Base-by-base conservation (phyloP, 495 filamentous ascomycete species). In the Durotheca rogersii region DNA sequence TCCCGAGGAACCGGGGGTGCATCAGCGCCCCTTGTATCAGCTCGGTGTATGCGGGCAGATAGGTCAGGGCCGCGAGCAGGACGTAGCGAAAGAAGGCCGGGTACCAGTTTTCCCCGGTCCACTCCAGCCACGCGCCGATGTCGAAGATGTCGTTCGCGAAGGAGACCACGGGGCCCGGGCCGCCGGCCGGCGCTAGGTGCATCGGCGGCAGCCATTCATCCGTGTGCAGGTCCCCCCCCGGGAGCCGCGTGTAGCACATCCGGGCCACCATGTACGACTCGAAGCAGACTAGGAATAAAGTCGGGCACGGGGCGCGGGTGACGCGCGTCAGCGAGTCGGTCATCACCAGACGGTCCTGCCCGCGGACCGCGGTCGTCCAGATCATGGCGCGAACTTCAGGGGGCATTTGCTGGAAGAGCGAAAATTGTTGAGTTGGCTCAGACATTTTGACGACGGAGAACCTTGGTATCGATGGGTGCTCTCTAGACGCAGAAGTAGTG, bases 281-380 rank as follows among this genome's bases (percentile, higher is more conserved):
- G 7, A 25, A 33, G 17, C 46, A 49, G 3, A 43, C 39, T 7
- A 51, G 39, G 21, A 51, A 51, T 1, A 51, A 2, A 23, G 5
- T 7, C 12, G 47, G 47, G 5, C 47, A 51, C 0, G 39, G 39
- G 4, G 47, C 47, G 0, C 14, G n/a, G 1, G 1, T 42, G 31
- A 51, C 20, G 9, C 3, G 18, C 7, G 31, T 38, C 3, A 51
- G 11, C 1, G 7, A 10, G 17, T 37, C 7, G 6, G 32, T 20
- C 5, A n/a, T 10, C 2, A 51, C 39, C 7, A 51, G 7, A 30
- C 47, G 39, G 20, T 51, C 7, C n/a, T 43, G 20, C 3, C 1
- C 19, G 6, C 19, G 12, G 0, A 36, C 19, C 0, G 37, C 47
- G 4, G 6, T 17, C 3, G n/a, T 2, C 47, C 37, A 51, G 10